These are phyloP conservation scores for Apiospora arundinis DNA, from an alignment of 2,329 filamentous ascomycete genomes.

Conservation along the genomic window DNA sequence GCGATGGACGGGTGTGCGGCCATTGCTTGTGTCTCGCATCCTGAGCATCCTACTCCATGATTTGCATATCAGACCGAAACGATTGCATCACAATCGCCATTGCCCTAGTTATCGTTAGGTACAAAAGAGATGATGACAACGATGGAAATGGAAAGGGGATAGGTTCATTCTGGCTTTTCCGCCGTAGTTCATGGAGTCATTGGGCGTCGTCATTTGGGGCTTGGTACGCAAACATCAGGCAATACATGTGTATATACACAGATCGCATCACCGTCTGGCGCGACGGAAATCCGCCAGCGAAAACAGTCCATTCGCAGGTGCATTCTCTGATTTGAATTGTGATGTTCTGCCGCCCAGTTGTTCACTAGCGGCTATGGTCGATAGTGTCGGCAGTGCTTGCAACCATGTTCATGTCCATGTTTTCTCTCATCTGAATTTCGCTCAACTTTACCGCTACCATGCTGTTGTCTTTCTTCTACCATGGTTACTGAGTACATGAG, in stretches of 20 bases:
- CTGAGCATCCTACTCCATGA: slow-evolving; percentile 36
- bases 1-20: slow-evolving; percentile 34
- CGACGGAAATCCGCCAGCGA: slow-evolving; percentile 18
- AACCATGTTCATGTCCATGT: background rate
- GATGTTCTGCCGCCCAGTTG: background rate
- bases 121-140: slow-evolving; percentile 33
- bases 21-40: slow-evolving; percentile 24
- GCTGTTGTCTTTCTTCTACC: background rate
- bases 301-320: slow-evolving; percentile 2
- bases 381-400: background rate
- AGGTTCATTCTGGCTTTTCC: slow-evolving; percentile 33
- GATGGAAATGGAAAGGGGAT: slow-evolving; percentile 29
- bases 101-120: slow-evolving; percentile 34
- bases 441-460: background rate
- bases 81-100: slow-evolving; percentile 32
- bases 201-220: slow-evolving; percentile 36
- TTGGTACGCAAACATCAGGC: slow-evolving; percentile 30
- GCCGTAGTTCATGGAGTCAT: slow-evolving; percentile 40
- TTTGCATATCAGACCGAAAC: slow-evolving; percentile 20
- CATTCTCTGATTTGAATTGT: slow-evolving; percentile 2
- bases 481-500: too few relatives aligned
- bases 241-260: slow-evolving; percentile 25
- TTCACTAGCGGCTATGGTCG: background rate
- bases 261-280: slow-evolving; percentile 24
- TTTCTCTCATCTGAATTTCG: too few relatives aligned